A percentile compares a stretch with the other conserved stretches of the same genome.
Evolutionary conservation across 2,329 filamentous ascomycete species (phyloP).

Genomic region (Coniochaeta prunicola): DNA sequence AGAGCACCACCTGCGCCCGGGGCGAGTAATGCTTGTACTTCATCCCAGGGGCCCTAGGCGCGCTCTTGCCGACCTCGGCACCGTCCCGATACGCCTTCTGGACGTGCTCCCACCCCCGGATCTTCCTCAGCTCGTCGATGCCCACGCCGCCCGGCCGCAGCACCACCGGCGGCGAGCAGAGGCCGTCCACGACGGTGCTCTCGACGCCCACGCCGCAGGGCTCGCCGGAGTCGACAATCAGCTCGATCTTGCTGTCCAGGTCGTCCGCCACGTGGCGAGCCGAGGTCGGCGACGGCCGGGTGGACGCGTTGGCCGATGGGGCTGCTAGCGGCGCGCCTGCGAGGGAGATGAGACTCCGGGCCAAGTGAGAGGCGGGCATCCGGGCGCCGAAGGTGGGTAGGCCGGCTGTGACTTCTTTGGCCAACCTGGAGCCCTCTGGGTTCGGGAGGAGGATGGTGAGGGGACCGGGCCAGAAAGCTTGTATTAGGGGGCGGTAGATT

Average conservation of each 20-base stretch:
- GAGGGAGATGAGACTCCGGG: conserved; percentile 76
- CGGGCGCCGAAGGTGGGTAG: conserved; percentile 80
- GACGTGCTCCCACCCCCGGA: conserved; percentile 75
- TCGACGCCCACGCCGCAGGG: conserved; percentile 85
- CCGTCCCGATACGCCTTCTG: conserved; percentile 72
- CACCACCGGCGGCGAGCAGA: conserved; percentile 73
- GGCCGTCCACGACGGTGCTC: conserved; percentile 91
- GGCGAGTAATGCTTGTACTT: conserved; percentile 99
- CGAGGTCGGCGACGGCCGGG: conserved; percentile 83
- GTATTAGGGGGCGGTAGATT: conserved; percentile 72
- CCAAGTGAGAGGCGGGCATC: conserved; percentile 81
- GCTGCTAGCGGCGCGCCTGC: conserved; percentile 76
- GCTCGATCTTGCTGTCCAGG: conserved; percentile 69
- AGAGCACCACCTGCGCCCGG: conserved; percentile 76
- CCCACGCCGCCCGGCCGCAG: conserved; percentile 82
- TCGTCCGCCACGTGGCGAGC: conserved; percentile 87
- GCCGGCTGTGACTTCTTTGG: conserved; percentile 86
- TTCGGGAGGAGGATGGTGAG: conserved; percentile 84
- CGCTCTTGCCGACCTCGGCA: conserved; percentile 50
- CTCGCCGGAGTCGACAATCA: conserved; percentile 79
- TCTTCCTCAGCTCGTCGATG: conserved; percentile 67
- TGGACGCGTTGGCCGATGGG: conserved; percentile 91
- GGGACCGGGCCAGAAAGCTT: conserved; percentile 88
- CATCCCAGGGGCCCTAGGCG: conserved; percentile 88
- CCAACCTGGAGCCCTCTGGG: conserved; percentile 60